Base-by-base conservation (phyloP, 352 stramenopile genomes). In the Aphanomyces invadans region DNA sequence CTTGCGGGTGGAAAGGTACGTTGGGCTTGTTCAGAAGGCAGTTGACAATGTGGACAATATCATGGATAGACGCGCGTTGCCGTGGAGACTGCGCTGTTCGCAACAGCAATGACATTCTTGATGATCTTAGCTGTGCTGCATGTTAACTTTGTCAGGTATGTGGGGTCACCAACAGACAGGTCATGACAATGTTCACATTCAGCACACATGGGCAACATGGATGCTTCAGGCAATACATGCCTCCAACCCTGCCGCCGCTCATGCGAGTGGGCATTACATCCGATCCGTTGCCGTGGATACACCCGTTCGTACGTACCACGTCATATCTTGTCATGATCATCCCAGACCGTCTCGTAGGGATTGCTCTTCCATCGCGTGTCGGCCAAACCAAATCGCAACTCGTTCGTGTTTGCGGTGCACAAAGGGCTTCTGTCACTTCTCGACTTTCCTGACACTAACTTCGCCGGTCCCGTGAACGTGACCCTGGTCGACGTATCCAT, bases 321-420 rank as follows among this genome's bases (percentile, higher is more conserved):
- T 68, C 5, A 19, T n/a, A n/a, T n/a, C n/a, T n/a, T n/a, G n/a
- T 71, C 60, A 39, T 17, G 29, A 69, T 71, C 19, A 36, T 59
- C 5, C 1, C 23, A 10, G 33, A 42, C 12, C 44, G 3, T 26
- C 48, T 31, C 28, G 15, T 38, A 29, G 15, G 39, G 32, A 21
- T 23, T 32, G 53, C n/a, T 55, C 53, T 0, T 42, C 11, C 9
- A 46, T 23, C 39, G 38, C 55, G 25, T 23, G 31, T 0, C 64
- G 70, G 21, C 65, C 9, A 59, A 73, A 62, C 53, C 55, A n/a
- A 45, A 67, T 9, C 60, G 39, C 11, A 66, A 73, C 31, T 79
- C 80, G 25, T 91, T 78, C 65, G 70, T 95, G 4, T 95, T 81
- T 63, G 84, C 81, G 0, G 69, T 80, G 4, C 74, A 92, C 49